Conservation (phyloP, 2,329 filamentous ascomycete genomes). For the Epichloe baconii region DNA sequence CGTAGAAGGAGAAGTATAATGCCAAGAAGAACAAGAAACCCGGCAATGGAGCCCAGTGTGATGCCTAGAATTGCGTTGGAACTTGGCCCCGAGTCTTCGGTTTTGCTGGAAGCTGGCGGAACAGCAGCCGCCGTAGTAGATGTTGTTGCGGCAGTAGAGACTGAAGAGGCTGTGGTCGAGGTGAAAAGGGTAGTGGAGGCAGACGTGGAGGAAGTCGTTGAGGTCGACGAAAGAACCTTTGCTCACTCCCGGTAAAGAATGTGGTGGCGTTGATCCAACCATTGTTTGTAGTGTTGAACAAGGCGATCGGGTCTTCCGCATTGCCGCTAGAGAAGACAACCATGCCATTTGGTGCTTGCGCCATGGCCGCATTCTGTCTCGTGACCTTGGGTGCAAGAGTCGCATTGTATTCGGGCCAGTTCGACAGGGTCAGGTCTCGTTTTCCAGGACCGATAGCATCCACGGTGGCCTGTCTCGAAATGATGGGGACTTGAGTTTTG, state of each 20-base stretch:
- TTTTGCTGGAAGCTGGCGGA: neutral
- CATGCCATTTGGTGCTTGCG: conserved; percentile 50
- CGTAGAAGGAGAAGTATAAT: conserved; percentile 50
- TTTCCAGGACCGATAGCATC: conserved; percentile 8
- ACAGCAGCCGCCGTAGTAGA: conserved; percentile 12
- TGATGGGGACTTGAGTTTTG: conserved; percentile 32
- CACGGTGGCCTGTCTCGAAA: conserved; percentile 22
- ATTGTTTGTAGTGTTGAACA: conserved; percentile 68
- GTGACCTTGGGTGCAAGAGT: conserved; percentile 51
- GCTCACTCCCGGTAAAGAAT: conserved; percentile 40
- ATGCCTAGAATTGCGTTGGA: conserved; percentile 59
- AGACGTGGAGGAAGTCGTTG: conserved; percentile 16
- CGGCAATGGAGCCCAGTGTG: conserved; percentile 69
- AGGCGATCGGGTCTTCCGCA: conserved; percentile 49
- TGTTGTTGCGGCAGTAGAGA: conserved; percentile 9
- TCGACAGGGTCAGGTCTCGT: conserved; percentile 38
- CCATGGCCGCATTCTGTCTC: conserved; percentile 59
- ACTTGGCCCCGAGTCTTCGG: conserved; percentile 17
- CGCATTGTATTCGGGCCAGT: conserved; percentile 71
- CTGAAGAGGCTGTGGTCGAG: conserved; percentile 9
- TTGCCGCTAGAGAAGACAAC: conserved; percentile 72
- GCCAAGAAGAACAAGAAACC: conserved; percentile 56
- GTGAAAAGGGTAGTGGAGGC: conserved; percentile 12
- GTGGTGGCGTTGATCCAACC: conserved; percentile 61
- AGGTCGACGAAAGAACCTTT: conserved; percentile 23